These are phyloP conservation scores for Ramichloridium luteum DNA, from an alignment of 2,329 filamentous ascomycete genomes.

Conservation along the genomic window DNA sequence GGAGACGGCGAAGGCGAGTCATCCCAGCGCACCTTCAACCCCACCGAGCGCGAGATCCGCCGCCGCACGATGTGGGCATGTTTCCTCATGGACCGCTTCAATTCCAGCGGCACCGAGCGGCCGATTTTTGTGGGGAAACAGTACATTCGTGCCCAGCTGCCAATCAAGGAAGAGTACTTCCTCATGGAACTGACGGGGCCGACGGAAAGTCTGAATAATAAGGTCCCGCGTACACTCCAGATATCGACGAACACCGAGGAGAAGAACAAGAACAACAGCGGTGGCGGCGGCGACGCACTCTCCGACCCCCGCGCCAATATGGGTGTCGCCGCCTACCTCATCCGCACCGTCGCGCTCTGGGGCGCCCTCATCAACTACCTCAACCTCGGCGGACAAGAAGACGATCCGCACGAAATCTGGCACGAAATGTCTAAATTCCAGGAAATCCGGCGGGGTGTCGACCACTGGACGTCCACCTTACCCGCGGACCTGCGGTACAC, in stretches of 20 bases:
- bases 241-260: too few species aligned
- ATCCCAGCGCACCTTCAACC: slow-evolving; percentile 56
- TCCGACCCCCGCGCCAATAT: slow-evolving; percentile 61
- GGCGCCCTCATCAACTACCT: slow-evolving; percentile 80
- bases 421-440: slow-evolving; percentile 65
- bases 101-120: slow-evolving; percentile 84
- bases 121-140: slow-evolving; percentile 87
- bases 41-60: slow-evolving; percentile 87
- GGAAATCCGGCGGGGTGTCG: slow-evolving; percentile 55
- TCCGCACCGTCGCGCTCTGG: slow-evolving; percentile 77
- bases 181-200: slow-evolving; percentile 80
- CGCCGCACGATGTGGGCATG: slow-evolving; percentile 96
- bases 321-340: slow-evolving; percentile 85
- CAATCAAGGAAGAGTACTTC: slow-evolving; percentile 81
- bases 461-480: slow-evolving; percentile 56
- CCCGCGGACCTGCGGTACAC: slow-evolving; percentile 64
- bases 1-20: slow-evolving; percentile 18
- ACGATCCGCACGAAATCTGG: slow-evolving; percentile 70
- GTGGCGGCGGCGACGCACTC: slow-evolving; percentile 49
- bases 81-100: slow-evolving; percentile 94
- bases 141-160: slow-evolving; percentile 76
- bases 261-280: slow-evolving; percentile 49
- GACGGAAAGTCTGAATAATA: slow-evolving; percentile 71
- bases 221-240: too few species aligned
- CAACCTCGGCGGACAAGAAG: slow-evolving; percentile 76